Percentiles rank a stretch among this genome's conserved stretches.
phyloP scores from a whole-genome alignment of 768 basidiomycete species.

The Chalciporus chontae region DNA sequence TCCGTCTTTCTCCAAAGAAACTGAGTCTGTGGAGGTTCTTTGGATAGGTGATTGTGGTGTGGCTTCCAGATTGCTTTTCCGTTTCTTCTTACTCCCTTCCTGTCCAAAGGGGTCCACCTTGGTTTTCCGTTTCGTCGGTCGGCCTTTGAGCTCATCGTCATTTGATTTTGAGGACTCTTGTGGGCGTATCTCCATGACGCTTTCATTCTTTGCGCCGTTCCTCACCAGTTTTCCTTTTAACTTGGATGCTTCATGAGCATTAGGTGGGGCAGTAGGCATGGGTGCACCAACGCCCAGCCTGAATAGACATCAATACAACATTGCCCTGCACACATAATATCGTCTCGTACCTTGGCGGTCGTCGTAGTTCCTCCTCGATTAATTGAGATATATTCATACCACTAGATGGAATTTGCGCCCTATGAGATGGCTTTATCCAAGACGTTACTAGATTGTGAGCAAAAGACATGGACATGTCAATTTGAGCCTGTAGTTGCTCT shows the following conservation, averaged over 20 bases:
- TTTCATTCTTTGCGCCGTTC: constrained; percentile 44
- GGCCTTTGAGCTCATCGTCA: constrained; percentile 55
- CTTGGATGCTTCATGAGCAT: constrained; percentile 54
- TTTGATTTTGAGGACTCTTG: constrained; percentile 31
- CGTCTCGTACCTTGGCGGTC: constrained; percentile 58
- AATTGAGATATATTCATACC: constrained; percentile 43
- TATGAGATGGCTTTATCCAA: constrained; percentile 63
- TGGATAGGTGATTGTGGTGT: background rate
- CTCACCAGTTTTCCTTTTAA: constrained; percentile 59
- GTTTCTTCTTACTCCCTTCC: constrained; percentile 41
- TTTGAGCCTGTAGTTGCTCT: constrained; percentile 75
- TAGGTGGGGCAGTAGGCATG: constrained; percentile 44
- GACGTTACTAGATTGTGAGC: constrained; percentile 71
- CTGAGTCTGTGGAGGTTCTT: background rate
- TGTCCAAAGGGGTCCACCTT: constrained; percentile 54
- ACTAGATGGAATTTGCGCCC: constrained; percentile 33
- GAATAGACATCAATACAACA: constrained; percentile 4
- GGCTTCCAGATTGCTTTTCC: constrained; percentile 30
- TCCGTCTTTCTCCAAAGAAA: background rate
- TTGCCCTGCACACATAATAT: background rate
- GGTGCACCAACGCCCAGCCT: constrained; percentile 77
- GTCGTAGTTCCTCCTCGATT: constrained; percentile 62
- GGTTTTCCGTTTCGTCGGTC: constrained; percentile 56
- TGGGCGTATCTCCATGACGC: constrained; percentile 34
- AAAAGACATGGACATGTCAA: constrained; percentile 76